These are phyloP conservation scores for Herpotrichia juniperi DNA, from an alignment of 2,329 filamentous ascomycete species.

Conservation along the genomic window DNA sequence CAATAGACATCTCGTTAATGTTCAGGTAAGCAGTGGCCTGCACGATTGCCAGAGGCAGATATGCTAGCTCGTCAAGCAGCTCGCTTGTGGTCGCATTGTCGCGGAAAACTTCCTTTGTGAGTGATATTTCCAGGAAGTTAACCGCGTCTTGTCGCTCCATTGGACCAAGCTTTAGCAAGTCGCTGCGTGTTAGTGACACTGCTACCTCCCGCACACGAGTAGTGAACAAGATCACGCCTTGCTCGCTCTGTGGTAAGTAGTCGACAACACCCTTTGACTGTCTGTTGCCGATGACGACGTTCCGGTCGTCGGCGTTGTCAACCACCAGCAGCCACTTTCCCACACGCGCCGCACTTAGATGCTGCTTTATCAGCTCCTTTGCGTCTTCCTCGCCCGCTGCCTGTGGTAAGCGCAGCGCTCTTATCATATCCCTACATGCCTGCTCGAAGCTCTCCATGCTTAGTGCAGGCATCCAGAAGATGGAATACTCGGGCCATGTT, in stretches of 20 bases:
- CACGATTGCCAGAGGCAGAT: slow-evolving; percentile 37
- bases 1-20: slow-evolving; percentile 23
- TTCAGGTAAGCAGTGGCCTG: slow-evolving; percentile 49
- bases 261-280: slow-evolving; percentile 9
- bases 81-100: background rate
- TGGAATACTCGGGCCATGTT: slow-evolving; percentile 15
- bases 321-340: slow-evolving; percentile 18
- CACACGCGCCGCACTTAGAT: slow-evolving; percentile 16
- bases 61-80: slow-evolving; percentile 32
- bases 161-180: slow-evolving; percentile 10
- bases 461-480: slow-evolving; percentile 29
- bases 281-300: slow-evolving; percentile 10
- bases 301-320: slow-evolving; percentile 15
- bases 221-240: slow-evolving; percentile 12
- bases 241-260: slow-evolving; percentile 16
- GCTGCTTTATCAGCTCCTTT: slow-evolving; percentile 23
- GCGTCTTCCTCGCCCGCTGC: slow-evolving; percentile 16
- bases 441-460: slow-evolving; percentile 29
- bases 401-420: slow-evolving; percentile 16
- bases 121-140: slow-evolving; percentile 4
- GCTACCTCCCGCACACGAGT: slow-evolving; percentile 13
- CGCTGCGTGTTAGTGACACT: slow-evolving; percentile 4
- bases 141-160: slow-evolving; percentile 1
- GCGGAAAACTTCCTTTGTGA: slow-evolving; percentile 11
- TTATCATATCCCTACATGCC: slow-evolving; percentile 14